phyloP scores from a whole-genome alignment of 176 grass and related monocot species.

The Cymbopogon citratus region DNA sequence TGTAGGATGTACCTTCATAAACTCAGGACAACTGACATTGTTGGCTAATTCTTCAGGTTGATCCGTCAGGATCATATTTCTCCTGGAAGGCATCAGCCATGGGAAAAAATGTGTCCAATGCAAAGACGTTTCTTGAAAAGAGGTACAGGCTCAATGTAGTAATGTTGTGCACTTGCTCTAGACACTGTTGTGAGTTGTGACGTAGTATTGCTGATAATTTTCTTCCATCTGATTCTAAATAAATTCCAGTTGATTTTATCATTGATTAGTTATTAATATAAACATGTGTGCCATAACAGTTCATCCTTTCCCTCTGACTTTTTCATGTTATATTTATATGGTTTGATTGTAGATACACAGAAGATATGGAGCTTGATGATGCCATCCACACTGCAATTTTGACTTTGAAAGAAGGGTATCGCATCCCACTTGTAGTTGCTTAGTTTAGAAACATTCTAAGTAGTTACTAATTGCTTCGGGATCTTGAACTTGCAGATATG shows the following conservation, averaged over 20 bases:
- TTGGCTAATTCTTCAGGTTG: conserved; percentile 53
- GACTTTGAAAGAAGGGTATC: conserved; percentile 98
- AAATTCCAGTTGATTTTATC: background rate
- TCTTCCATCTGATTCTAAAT: background rate
- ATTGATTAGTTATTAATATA: background rate
- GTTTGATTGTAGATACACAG: conserved; percentile 63
- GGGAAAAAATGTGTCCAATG: conserved; percentile 98
- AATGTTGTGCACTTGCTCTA: background rate
- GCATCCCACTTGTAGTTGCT: background rate
- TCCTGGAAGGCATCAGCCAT: conserved; percentile 99
- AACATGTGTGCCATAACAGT: background rate
- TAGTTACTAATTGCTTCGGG: conserved; percentile 13
- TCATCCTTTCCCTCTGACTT: background rate
- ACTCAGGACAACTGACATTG: background rate
- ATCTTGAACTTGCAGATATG: conserved; percentile 57
- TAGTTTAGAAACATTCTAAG: background rate
- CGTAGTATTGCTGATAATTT: background rate
- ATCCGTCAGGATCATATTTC: conserved; percentile 98
- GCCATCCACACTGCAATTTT: conserved; percentile 97
- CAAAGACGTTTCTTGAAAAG: conserved; percentile 97
- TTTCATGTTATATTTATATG: background rate
- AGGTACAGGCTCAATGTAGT: conserved; percentile 32
- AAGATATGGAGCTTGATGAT: conserved; percentile 99
- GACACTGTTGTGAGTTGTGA: background rate
- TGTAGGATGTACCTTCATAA: background rate